Base-by-base conservation (phyloP, 2,329 filamentous ascomycete genomes). In the Penicillium brevicompactum region DNA sequence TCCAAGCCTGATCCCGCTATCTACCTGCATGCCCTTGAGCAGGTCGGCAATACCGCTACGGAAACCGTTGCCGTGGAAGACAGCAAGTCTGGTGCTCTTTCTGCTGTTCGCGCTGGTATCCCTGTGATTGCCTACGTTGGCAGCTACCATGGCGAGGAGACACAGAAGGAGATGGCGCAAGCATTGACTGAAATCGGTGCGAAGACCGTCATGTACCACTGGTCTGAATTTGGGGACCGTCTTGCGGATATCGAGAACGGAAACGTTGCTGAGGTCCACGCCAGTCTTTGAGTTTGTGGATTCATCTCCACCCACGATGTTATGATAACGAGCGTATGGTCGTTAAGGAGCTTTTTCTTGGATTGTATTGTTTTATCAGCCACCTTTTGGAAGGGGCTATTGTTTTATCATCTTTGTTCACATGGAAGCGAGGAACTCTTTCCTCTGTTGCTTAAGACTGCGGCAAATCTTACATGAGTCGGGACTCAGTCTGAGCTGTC, bases 1-100 rank as follows among this genome's bases (percentile, higher is more conserved):
- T 90, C 86, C 75, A 96, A 96, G 84, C 92, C 92, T 14, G 90
- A 96, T 76, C 92, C 92, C 16, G 90, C 90, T 63, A 88, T 96
- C 76, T 96, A 96, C 79, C 76, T 91, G 61, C 83, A 88, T 73
- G 89, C 92, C 21, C 84, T 92, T 70, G 78, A 91, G 76, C 78
- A 84, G 70, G 82, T 95, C 49, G 88, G 87, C 58, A 88, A 88
- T 76, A 84, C 82, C 67, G 79, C 90, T 1, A 78, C 79, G 45
- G 87, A 95, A 80, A 87, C 84, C 62, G 82, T 96, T 31, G 89
- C 92, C 22, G 84, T 96, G 56, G 92, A 96, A 81, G 92, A 96
- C 80, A 91, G 87, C 81, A 91, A 90, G 83, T 91, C 87, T 65
- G 92, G 92, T 58, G 89, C 90, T 42, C 84, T 89, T 55, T 91